A percentile compares a stretch with the other conserved stretches of the same genome.
Conservation (phyloP, 148 eudicot genomes). For the Spergularia marina region DNA sequence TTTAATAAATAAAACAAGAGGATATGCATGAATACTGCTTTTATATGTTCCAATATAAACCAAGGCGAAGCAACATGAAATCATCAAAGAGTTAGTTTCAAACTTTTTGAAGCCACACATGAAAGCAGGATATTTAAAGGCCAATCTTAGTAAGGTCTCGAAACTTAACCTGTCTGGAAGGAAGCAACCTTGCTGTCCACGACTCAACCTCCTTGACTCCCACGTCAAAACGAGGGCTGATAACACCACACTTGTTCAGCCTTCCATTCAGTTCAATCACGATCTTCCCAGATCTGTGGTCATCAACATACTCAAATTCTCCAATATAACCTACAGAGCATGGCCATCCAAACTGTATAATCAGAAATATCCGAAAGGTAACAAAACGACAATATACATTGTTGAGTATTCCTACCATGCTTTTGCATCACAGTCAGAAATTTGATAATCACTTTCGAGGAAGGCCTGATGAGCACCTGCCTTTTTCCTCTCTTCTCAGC, state of each 20-base stretch:
- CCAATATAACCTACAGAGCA: conserved; percentile 67
- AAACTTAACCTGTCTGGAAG: conserved; percentile 70
- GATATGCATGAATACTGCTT: too few relatives aligned
- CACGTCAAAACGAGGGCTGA: conserved; percentile 61
- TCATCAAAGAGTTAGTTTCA: background rate
- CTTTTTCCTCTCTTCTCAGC: conserved; percentile 61
- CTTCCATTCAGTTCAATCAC: conserved; percentile 86
- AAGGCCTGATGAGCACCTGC: conserved; percentile 64
- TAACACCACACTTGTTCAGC: conserved; percentile 63
- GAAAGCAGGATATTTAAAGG: background rate
- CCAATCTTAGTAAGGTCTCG: background rate
- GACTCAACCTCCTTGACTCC: conserved; percentile 64
- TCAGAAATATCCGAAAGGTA: too few relatives aligned
- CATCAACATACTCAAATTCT: conserved; percentile 87
- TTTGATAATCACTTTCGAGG: conserved; percentile 61
- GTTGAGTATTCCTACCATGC: conserved; percentile 37
- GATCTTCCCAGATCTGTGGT: conserved; percentile 86
- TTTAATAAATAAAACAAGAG: too few relatives aligned
- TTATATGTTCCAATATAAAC: too few relatives aligned
- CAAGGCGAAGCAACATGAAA: background rate
- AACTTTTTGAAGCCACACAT: background rate
- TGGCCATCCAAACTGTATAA: background rate
- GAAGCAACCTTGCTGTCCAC: conserved; percentile 69
- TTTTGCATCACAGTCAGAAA: conserved; percentile 59
- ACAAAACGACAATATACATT: background rate